Percentiles rank a stretch among this genome's conserved stretches.
Evolutionary conservation across 805 yeast species (phyloP).

Genomic region (Maudiozyma bulderi): DNA sequence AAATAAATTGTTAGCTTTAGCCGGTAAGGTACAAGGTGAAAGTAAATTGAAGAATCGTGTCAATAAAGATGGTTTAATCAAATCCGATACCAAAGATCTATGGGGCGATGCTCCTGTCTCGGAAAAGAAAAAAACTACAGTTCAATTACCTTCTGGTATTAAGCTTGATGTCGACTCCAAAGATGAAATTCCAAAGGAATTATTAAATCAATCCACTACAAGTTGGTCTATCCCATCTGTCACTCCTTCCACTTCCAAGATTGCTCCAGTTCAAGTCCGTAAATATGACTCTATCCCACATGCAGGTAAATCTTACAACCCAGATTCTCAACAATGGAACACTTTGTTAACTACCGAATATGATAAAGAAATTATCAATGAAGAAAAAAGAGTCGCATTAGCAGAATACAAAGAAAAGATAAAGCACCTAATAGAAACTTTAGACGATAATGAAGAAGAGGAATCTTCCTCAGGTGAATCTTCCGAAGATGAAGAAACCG

Average conservation of each 20-base stretch:
- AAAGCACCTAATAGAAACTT: constrained; percentile 50
- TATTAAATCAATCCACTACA: constrained; percentile 32
- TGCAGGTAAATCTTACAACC: constrained; percentile 87
- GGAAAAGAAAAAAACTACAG: constrained; percentile 3
- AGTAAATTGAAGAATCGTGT: constrained; percentile 41
- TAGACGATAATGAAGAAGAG: constrained; percentile 50
- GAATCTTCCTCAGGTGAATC: constrained; percentile 30
- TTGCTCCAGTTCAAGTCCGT: constrained; percentile 44
- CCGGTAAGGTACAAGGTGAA: constrained; percentile 61
- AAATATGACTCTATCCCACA: constrained; percentile 49
- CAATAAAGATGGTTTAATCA: constrained; percentile 50
- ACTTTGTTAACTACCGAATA: constrained; percentile 58
- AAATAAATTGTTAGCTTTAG: constrained; percentile 56
- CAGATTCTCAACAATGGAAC: constrained; percentile 78
- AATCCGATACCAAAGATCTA: constrained; percentile 47
- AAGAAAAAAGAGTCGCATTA: constrained; percentile 50
- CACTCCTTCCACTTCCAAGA: constrained; percentile 45
- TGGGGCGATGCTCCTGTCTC: constrained; percentile 44
- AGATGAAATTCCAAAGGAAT: constrained; percentile 32
- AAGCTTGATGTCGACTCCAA: constrained; percentile 15
- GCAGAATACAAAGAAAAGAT: constrained; percentile 58
- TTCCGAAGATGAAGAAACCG: constrained; percentile 30
- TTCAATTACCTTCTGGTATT: constrained; percentile 24
- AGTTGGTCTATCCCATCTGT: constrained; percentile 45
- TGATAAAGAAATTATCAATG: constrained; percentile 53